Conservation (phyloP, 78 protist species). For the Cavenderia fasciculata region DNA sequence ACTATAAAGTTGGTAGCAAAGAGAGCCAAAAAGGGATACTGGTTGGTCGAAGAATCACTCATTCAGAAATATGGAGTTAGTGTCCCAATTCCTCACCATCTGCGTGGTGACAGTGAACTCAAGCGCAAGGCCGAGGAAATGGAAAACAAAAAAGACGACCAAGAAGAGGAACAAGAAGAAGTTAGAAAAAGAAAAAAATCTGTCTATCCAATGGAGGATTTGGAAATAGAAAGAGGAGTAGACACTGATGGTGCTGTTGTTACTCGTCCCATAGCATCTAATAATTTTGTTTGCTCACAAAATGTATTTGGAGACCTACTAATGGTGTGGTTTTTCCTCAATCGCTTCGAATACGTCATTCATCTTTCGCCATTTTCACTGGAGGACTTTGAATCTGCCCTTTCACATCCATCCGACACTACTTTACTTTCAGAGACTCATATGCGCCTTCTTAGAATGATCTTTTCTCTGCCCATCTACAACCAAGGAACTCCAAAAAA, state of each 20-base stretch:
- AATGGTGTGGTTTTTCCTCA: slow-evolving; percentile 52
- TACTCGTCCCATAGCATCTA: slow-evolving; percentile 28
- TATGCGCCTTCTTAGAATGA: slow-evolving; percentile 1
- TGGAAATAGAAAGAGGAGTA: not conserved
- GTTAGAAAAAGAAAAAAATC: slow-evolving; percentile 4
- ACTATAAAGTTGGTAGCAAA: slow-evolving; percentile 46
- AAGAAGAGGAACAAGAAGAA: not conserved
- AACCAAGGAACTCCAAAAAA: slow-evolving; percentile 30
- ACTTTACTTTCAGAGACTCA: slow-evolving; percentile 18
- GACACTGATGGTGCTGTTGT: not conserved
- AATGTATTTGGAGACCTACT: slow-evolving; percentile 40
- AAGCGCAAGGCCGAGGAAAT: slow-evolving; percentile 38
- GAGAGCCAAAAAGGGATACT: slow-evolving; percentile 54
- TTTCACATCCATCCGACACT: slow-evolving; percentile 6
- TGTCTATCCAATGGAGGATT: slow-evolving; percentile 20
- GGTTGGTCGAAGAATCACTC: slow-evolving; percentile 41
- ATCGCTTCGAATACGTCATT: slow-evolving; percentile 61
- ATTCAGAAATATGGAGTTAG: not conserved
- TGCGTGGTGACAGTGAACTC: not conserved
- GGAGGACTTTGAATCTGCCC: slow-evolving; percentile 40
- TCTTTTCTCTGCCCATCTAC: slow-evolving; percentile 20
- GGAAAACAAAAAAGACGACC: not conserved
- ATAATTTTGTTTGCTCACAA: slow-evolving; percentile 8
- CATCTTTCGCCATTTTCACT: slow-evolving; percentile 29
- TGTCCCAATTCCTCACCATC: slow-evolving; percentile 16